Base-by-base conservation (phyloP, 2,329 filamentous ascomycete genomes). In the Epichloe uncinata region DNA sequence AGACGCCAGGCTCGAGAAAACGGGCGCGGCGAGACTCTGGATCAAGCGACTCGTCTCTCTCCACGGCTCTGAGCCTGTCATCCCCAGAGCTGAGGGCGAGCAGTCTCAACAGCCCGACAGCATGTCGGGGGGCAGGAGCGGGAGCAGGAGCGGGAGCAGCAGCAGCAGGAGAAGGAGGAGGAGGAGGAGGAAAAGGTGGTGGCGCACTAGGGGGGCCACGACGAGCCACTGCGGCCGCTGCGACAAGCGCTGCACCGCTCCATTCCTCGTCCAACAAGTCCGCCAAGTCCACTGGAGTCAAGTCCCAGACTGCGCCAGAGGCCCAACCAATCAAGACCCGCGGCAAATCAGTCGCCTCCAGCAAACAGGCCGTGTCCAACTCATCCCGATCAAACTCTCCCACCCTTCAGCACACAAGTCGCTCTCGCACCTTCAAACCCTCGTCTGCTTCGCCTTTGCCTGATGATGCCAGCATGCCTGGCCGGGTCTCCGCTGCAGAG, bases 31-130 rank as follows among this genome's bases (percentile, higher is more conserved):
- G 65, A 36, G 63, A 63, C 50, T 71, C 68, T 35, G 65, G 57
- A 33, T 66, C 65, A 7, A 71, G 68, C 60, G 66, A 69, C 56
- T 71, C 69, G 18, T 70, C 69, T n/a, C 63, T 71, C 26, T 70
- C 68, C 16, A 66, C 67, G 16, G 61, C 60, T 42, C 60, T 63
- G 61, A 69, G 63, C 55, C 57, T 70, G 47, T 66, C 67, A 43
- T 69, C 68, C 47, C 68, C 67, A 30, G 65, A 67, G 49, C 61
- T 55, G 48, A 65, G 63, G 55, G 55, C 58, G 35, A 54, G 55
- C 47, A 50, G 49, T 22, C 51, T 51, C 47, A 40, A 20, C 34
- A 50, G 47, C 47, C 48, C 44, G 47, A 47, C 43, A 16, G 40
- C 51, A 9, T 30, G 33, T 30, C 47, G 36, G 40, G 48, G 34